Conservation (phyloP, 371 early-diverging fungal genomes). For the Mortierella polycephala region DNA sequence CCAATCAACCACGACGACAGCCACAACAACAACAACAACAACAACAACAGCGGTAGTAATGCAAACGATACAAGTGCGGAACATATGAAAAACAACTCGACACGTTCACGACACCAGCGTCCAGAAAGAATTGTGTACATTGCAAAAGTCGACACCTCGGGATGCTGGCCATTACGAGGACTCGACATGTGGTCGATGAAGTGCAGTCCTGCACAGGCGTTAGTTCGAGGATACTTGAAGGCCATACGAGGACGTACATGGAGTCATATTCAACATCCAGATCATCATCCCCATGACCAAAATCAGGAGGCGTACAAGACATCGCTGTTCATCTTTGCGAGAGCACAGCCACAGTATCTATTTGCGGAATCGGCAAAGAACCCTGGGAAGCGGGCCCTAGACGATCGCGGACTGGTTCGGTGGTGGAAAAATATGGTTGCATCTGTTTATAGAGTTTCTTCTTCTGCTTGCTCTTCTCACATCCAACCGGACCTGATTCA, state of each 20-base stretch:
- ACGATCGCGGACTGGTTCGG: constrained; percentile 71
- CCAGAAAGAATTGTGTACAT: constrained; percentile 59
- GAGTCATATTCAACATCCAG: not conserved
- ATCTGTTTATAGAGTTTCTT: constrained; percentile 10
- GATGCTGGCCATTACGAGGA: constrained; percentile 46
- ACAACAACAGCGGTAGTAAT: not conserved
- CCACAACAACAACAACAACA: not conserved
- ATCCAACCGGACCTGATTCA: not conserved
- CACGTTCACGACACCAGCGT: not conserved
- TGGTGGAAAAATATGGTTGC: constrained; percentile 78
- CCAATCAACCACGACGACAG: not conserved
- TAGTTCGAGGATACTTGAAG: constrained; percentile 63
- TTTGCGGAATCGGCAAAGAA: constrained; percentile 79
- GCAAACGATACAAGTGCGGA: no score
- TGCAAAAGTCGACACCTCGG: constrained; percentile 74
- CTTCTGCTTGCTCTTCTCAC: not conserved
- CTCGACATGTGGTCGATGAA: constrained; percentile 24
- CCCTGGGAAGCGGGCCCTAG: constrained; percentile 64
- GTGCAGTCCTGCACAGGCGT: constrained; percentile 37
- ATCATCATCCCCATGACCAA: no score
- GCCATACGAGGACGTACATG: constrained; percentile 33
- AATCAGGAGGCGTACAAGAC: constrained; percentile 5
- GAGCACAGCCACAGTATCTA: constrained; percentile 88
- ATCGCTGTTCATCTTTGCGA: constrained; percentile 78
- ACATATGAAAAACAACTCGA: no score